Conservation (phyloP, 2,329 filamentous ascomycete species). For the Allantophomopsis cytisporea region DNA sequence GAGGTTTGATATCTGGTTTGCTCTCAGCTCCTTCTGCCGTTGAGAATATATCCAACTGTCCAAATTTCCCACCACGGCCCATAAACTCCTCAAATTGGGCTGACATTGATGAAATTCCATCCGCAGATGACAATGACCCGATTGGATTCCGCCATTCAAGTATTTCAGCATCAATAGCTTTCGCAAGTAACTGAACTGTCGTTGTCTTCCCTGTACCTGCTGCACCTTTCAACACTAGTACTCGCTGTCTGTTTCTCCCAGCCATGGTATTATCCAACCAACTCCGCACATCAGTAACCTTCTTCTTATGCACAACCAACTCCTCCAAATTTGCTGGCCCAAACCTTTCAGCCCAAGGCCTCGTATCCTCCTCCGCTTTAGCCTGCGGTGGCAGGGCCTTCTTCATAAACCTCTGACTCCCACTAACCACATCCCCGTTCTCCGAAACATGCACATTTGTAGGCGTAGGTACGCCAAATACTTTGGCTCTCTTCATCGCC, state of each 20-base stretch:
- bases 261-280: constrained; percentile 69
- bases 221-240: constrained; percentile 78
- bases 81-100: constrained; percentile 89
- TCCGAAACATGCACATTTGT: constrained; percentile 3
- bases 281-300: constrained; percentile 70
- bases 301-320: constrained; percentile 87
- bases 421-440: constrained; percentile 9
- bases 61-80: constrained; percentile 66
- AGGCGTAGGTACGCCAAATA: constrained; percentile 16
- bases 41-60: constrained; percentile 42
- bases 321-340: constrained; percentile 64
- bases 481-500: constrained; percentile 37
- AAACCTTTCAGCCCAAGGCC: constrained; percentile 83
- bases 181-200: constrained; percentile 65
- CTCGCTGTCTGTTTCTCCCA: constrained; percentile 51
- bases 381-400: constrained; percentile 20
- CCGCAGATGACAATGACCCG: constrained; percentile 38
- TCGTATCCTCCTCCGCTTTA: constrained; percentile 35
- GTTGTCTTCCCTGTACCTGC: constrained; percentile 91
- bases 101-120: constrained; percentile 56
- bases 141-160: constrained; percentile 86
- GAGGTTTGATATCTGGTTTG: constrained; percentile 16
- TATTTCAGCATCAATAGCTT: constrained; percentile 62
- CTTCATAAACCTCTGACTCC: constrained; percentile 38
- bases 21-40: constrained; percentile 11